A percentile compares a stretch with the other conserved stretches of the same genome.
Evolutionary conservation across 257 asterid genomes (phyloP).

Genomic region (Solanum megistacrolobum): DNA sequence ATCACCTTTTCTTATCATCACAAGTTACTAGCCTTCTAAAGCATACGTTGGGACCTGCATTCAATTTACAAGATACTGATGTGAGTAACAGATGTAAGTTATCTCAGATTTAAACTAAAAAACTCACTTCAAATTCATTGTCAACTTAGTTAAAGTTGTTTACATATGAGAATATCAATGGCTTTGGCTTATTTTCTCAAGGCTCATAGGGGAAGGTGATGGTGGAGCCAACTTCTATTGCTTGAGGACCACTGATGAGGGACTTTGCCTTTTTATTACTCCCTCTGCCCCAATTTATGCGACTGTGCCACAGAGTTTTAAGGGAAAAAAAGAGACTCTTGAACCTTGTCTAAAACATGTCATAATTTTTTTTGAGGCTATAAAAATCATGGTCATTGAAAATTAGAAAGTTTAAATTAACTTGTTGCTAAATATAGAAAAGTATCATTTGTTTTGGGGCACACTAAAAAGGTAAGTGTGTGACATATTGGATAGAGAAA

Average conservation of each 20-base stretch:
- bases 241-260: not conserved
- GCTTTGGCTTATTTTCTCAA: not conserved
- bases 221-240: not conserved
- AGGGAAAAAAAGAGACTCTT: not conserved
- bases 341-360: not conserved
- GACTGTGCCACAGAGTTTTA: not conserved
- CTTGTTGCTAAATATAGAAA: not conserved
- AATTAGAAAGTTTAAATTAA: not conserved
- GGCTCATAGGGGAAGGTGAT: not conserved
- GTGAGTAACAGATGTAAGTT: not conserved
- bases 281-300: not conserved
- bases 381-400: not conserved
- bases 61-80: constrained; percentile 5
- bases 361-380: not conserved
- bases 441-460: not conserved
- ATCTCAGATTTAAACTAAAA: not conserved
- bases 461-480: not conserved
- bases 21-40: constrained; percentile 40
- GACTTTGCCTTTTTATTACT: not conserved
- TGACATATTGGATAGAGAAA: not conserved
- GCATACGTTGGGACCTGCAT: constrained; percentile 67
- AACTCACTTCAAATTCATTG: not conserved
- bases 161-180: not conserved
- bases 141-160: not conserved
- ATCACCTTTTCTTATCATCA: constrained; percentile 6